Evolutionary conservation across 2,329 filamentous ascomycete genomes (phyloP), one percentile per base, ranked within the genome.

Genomic region (Diaporthe humulicola): DNA sequence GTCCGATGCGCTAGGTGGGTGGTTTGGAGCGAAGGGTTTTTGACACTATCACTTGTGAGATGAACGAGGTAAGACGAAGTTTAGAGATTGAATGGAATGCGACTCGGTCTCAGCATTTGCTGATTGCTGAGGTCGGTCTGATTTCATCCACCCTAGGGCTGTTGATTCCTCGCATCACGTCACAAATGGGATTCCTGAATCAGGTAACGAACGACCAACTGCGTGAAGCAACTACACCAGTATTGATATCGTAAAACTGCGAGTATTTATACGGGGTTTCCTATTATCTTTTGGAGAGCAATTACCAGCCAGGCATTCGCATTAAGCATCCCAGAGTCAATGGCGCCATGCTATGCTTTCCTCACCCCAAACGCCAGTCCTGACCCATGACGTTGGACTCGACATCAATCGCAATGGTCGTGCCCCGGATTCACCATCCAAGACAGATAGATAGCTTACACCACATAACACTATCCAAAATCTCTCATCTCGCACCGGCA

Each of bases 111-210:
- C 17, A 12, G 7, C 4, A 36, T 14, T 66, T 14, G 14, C 28
- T 38, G 45, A n/a, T 52, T 19, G 33, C n/a, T 38, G 22, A 38
- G 45, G 30, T 52, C 22, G 30, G 22, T 52, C 61, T 67, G 45
- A 52, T 67, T 52, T 67, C 42, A 66, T 33, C 22, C 4, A 42
- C 40, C 25, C 25, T 10, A 19, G 10, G 19, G 17, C 15, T 9
- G 58, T 33, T 50, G 28, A 15, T 38, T 67, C 19, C 64, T 67
- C 45, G 45, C 64, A 54, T 69, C 64, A 69, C 64, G 64, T 69
- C 64, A 69, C 64, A 22, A 7, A 54, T 69, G 33, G 30, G 12
- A 54, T 33, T 69, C 48, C 64, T 69, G 64, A 69, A 69, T 69
- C 64, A 69, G 64, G 64, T 30, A 19, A 40, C 33, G n/a, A 48